Evolutionary conservation across 2,329 filamentous ascomycete genomes (phyloP).

Genomic region (Cladorrhinum sp.): DNA sequence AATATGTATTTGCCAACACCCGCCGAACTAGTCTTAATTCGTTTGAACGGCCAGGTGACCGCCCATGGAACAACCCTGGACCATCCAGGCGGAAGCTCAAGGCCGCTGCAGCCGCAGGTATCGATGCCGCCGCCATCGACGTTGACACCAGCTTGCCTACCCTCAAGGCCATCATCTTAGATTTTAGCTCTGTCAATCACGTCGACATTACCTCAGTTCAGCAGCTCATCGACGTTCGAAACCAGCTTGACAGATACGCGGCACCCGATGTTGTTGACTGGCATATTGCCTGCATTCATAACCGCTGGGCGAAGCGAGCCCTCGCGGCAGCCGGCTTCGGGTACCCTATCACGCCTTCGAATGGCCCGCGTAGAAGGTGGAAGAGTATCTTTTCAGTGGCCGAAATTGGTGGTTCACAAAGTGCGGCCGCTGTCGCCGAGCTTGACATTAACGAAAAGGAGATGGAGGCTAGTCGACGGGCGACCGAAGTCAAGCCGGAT

Average conservation of each 20-base stretch:
- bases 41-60: slow-evolving; percentile 67
- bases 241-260: slow-evolving; percentile 85
- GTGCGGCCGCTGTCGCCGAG: slow-evolving; percentile 68
- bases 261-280: slow-evolving; percentile 82
- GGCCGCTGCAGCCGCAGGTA: slow-evolving; percentile 23
- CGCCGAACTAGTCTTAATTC: slow-evolving; percentile 70
- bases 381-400: slow-evolving; percentile 94
- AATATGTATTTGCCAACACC: slow-evolving; percentile 67
- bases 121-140: slow-evolving; percentile 19
- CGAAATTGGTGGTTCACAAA: slow-evolving; percentile 69
- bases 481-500: slow-evolving; percentile 13
- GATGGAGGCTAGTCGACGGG: slow-evolving; percentile 20
- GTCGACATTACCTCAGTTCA: slow-evolving; percentile 92
- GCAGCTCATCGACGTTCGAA: slow-evolving; percentile 88
- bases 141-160: slow-evolving; percentile 31
- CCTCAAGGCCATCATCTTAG: slow-evolving; percentile 73
- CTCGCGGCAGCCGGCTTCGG: slow-evolving; percentile 86
- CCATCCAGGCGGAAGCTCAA: slow-evolving; percentile 50
- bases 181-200: slow-evolving; percentile 91
- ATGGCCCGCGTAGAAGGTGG: slow-evolving; percentile 65
- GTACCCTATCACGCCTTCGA: slow-evolving; percentile 60
- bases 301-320: slow-evolving; percentile 90
- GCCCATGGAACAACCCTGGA: slow-evolving; percentile 93
- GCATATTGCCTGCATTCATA: slow-evolving; percentile 93
- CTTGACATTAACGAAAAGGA: slow-evolving; percentile 56